Evolutionary conservation across 257 asterid species (phyloP).

Genomic region (Solanum commersonii): DNA sequence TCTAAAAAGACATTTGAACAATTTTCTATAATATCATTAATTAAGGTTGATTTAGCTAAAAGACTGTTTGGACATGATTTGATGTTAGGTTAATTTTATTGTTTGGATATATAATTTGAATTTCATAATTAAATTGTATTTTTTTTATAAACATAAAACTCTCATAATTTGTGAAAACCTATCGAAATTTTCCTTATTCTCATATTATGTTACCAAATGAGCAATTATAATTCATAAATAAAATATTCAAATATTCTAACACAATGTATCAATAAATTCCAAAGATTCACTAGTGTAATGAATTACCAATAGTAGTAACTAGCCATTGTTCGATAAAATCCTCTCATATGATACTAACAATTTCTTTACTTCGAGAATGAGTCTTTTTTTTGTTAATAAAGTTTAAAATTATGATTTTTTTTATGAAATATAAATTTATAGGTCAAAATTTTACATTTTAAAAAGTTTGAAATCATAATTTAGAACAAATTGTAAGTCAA

Average conservation of each 20-base stretch:
- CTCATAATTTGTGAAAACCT: not conserved
- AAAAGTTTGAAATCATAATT: too few relatives aligned
- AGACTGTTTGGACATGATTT: not conserved
- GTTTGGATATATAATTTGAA: not conserved
- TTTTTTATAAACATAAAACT: too few relatives aligned
- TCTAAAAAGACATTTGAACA: too few relatives aligned
- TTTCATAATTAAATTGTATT: too few relatives aligned
- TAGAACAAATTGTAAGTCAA: too few relatives aligned
- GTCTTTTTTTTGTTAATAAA: too few relatives aligned
- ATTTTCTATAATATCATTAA: not conserved
- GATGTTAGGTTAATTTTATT: too few relatives aligned
- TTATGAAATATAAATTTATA: not conserved
- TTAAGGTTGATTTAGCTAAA: not conserved
- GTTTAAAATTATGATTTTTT: not conserved
- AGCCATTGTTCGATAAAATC: not conserved
- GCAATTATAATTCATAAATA: too few relatives aligned
- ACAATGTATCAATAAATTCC: not conserved
- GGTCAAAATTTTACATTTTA: not conserved
- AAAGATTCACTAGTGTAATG: not conserved
- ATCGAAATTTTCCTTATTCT: not conserved
- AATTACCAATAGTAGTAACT: not conserved
- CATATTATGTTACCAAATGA: not conserved
- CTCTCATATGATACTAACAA: too few relatives aligned
- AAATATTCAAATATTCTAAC: not conserved
- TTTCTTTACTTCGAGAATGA: not conserved